Evolutionary conservation across 345 rosid species (phyloP).

Genomic region (Turritis glabra): DNA sequence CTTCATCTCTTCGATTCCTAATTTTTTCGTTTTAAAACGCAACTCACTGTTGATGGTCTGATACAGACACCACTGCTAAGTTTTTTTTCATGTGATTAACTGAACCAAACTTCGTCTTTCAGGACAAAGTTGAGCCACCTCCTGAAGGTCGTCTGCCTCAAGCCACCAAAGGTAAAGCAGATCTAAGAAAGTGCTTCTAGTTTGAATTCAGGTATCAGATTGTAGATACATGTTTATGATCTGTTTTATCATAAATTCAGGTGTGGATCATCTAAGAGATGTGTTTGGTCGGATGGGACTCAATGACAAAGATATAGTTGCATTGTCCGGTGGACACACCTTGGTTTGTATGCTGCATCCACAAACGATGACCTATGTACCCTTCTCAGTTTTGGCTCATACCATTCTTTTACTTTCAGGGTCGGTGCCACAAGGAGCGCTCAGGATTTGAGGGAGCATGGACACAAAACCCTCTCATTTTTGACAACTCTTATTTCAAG

Average conservation of each 20-base stretch:
- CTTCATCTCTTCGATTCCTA: not conserved
- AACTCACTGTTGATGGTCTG: not conserved
- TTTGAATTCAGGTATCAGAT: not conserved
- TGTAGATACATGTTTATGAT: not conserved
- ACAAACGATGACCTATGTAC: not conserved
- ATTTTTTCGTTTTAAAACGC: not conserved
- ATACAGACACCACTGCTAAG: not conserved
- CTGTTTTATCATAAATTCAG: constrained; percentile 38
- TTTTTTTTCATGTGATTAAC: not conserved
- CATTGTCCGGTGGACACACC: constrained; percentile 86
- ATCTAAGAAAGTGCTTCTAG: not conserved
- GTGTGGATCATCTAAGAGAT: constrained; percentile 76
- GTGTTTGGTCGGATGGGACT: constrained; percentile 93
- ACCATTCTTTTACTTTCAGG: constrained; percentile 44
- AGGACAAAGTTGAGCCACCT: constrained; percentile 85
- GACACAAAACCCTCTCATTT: constrained; percentile 82
- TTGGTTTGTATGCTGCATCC: constrained; percentile 48
- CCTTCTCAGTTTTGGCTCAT: constrained; percentile 3
- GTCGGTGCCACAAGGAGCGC: constrained; percentile 92
- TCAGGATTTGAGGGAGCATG: constrained; percentile 96
- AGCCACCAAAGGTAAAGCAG: constrained; percentile 63
- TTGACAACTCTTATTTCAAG: constrained; percentile 89
- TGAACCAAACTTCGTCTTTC: constrained; percentile 5
- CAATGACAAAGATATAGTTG: constrained; percentile 80
- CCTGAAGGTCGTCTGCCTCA: constrained; percentile 93